Evolutionary conservation across 2,329 filamentous ascomycete genomes (phyloP).

Genomic region (Penicillium oxalicum): DNA sequence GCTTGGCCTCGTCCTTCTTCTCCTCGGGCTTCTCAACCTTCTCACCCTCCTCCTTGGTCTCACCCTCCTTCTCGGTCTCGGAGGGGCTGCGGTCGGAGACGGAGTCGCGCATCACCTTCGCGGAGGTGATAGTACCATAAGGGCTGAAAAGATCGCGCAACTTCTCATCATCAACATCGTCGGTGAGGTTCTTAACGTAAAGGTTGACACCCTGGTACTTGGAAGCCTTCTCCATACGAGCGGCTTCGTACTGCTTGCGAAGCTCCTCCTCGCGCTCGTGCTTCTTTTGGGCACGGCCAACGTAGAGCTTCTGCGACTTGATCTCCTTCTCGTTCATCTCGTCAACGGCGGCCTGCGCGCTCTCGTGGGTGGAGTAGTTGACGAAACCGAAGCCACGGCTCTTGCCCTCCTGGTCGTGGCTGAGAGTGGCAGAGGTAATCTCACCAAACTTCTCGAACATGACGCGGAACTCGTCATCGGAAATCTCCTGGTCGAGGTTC

Average conservation of each 20-base stretch:
- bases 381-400: slow-evolving; percentile 94
- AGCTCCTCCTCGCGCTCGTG: slow-evolving; percentile 99
- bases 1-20: slow-evolving; percentile 38
- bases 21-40: slow-evolving; percentile 44
- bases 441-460: slow-evolving; percentile 89
- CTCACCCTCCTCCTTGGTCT: slow-evolving; percentile 48
- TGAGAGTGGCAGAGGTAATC: slow-evolving; percentile 91
- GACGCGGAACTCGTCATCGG: slow-evolving; percentile 88
- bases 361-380: slow-evolving; percentile 90
- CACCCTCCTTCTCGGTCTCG: slow-evolving; percentile 48
- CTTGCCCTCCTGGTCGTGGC: slow-evolving; percentile 83
- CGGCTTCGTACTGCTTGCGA: slow-evolving; percentile 96
- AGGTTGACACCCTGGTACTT: slow-evolving; percentile 99
- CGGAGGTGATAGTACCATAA: slow-evolving; percentile 93
- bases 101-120: slow-evolving; percentile 97
- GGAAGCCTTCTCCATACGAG: slow-evolving; percentile 93
- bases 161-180: slow-evolving; percentile 97
- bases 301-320: slow-evolving; percentile 91
- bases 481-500: slow-evolving; percentile 81
- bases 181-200: slow-evolving; percentile 98
- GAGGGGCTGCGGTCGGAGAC: slow-evolving; percentile 41
- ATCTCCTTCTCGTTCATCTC: slow-evolving; percentile 88
- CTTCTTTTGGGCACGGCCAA: slow-evolving; percentile 99
- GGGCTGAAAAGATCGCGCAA: slow-evolving; percentile 86
- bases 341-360: slow-evolving; percentile 78